Evolutionary conservation across 164 flowering plant genomes (phyloP), one percentile per base, ranked within the genome.

Genomic region (Vitis rupestris): DNA sequence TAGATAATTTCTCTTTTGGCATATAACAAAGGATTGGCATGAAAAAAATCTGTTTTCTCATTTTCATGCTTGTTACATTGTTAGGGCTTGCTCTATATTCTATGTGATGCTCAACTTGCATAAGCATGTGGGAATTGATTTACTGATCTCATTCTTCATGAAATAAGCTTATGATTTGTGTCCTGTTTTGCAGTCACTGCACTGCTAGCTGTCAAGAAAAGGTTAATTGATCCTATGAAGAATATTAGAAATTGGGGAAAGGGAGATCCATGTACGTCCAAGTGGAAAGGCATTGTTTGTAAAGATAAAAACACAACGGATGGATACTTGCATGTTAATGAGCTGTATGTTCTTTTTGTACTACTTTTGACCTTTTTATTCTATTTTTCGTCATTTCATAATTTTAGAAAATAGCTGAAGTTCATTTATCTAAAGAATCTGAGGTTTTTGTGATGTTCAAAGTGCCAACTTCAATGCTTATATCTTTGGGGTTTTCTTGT

Each of bases 231-330:
- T 82, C 89, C 89, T 51, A 29, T 59, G 75, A 78, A 80, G 47
- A 10, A 79, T 71, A 86, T 93, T 49, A 49, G 69, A 4, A 76
- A 78, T 16, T 93, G 98, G 98, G 76, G 63, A 10, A 71, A 77
- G 58, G 84, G 86, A 2, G 97, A 93, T 81, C 98, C 98, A 19
- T 93, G 98, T 70, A 64, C 64, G n/a, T 75, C 87, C 29, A 83
- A 90, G 59, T 93, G 98, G 98, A 87, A 79, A 0, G 97, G 95
- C 58, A 82, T 93, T 50, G 2, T 76, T 3, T 93, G 98, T 81
- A 71, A 37, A 68, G 66, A 79, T 64, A 29, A 59, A n/a, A 15
- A 67, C 50, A 37, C n/a, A 14, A 53, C 53, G 63, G 94, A 91
- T 76, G 93, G 84, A 14, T 85, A 90, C 71, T 75, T 84, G 60